Evolutionary conservation across 108 stramenopile species (phyloP), one percentile per base, ranked within the genome.

Genomic region (Conticribra guillardii): DNA sequence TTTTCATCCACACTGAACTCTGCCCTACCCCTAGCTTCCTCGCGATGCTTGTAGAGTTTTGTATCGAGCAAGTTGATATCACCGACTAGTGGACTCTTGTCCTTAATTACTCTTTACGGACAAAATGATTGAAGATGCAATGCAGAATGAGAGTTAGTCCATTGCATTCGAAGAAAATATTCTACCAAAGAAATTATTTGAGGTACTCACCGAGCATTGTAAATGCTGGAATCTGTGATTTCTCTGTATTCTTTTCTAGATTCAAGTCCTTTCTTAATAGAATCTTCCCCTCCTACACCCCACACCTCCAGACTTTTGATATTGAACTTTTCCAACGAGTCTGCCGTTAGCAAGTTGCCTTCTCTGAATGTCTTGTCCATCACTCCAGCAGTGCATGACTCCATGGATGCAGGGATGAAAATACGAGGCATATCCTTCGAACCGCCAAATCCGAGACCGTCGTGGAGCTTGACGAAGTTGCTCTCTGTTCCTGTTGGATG

Each of bases 281-380:
- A 61, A 9, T 62, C 69, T 16, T 80, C 72, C 15, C 79, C 79
- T 29, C 79, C 79, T 2, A 58, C 57, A 27, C 67, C 79, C 79
- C 79, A 80, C 9, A 80, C 71, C 53, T 80, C 79, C 14, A 80
- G 29, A 22, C 64, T 66, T 46, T 80, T 70, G 73, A 80, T 74
- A 30, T 62, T 70, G 32, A 80, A 80, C 48, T 80, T 71, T 47
- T 80, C 73, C 16, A 73, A 37, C 53, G 66, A 61, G 51, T 79
- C 67, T 4, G 22, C 64, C 16, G 82, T 76, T 31, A 80, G 54
- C 8, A 80, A 52, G 52, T 74, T 44, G 11, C 79, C 79, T 31
- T 68, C 30, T 23, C 61, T 32, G 49, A 80, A 80, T 16, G 79
- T 80, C 34, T 74, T 80, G 54, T 80, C 79, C 63, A 74, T 64